Conservation (phyloP, 75 land plant genomes). For the Pseudotsuga menziesii region DNA sequence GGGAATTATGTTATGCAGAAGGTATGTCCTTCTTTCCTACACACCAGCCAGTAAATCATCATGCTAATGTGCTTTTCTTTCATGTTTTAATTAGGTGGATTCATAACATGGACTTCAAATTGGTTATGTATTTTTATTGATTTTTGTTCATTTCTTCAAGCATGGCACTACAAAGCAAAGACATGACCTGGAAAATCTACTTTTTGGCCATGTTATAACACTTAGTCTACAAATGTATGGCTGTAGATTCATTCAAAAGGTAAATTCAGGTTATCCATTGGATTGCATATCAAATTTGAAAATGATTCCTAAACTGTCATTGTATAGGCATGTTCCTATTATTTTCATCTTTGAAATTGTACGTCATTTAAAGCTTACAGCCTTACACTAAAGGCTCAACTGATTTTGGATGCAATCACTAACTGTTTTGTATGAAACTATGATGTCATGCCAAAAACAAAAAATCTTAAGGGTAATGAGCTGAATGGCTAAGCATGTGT, state of each 20-base stretch:
- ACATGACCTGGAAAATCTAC: constrained; percentile 53
- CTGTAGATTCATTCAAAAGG: constrained; percentile 43
- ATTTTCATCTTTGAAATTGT: constrained; percentile 26
- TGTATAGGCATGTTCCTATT: constrained; percentile 31
- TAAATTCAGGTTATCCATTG: not conserved
- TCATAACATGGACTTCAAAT: not conserved
- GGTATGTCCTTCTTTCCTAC: constrained; percentile 21
- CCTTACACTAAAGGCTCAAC: not conserved
- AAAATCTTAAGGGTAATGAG: not conserved
- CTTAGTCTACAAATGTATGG: constrained; percentile 91
- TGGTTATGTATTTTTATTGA: not conserved
- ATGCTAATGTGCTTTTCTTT: not conserved
- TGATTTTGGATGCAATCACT: not conserved
- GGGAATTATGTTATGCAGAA: constrained; percentile 94
- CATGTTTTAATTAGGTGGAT: not conserved
- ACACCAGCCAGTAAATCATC: not conserved
- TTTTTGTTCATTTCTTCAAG: constrained; percentile 32
- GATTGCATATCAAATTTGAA: not conserved
- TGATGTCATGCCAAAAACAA: constrained; percentile 21
- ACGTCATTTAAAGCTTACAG: not conserved
- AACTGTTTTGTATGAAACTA: constrained; percentile 4
- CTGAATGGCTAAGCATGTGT: too few relatives aligned
- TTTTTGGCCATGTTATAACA: constrained; percentile 60
- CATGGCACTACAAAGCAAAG: constrained; percentile 59
- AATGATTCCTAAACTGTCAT: constrained; percentile 10